These are phyloP conservation scores for Pythium aristosporum DNA, from an alignment of 352 stramenopile species.

Conservation along the genomic window DNA sequence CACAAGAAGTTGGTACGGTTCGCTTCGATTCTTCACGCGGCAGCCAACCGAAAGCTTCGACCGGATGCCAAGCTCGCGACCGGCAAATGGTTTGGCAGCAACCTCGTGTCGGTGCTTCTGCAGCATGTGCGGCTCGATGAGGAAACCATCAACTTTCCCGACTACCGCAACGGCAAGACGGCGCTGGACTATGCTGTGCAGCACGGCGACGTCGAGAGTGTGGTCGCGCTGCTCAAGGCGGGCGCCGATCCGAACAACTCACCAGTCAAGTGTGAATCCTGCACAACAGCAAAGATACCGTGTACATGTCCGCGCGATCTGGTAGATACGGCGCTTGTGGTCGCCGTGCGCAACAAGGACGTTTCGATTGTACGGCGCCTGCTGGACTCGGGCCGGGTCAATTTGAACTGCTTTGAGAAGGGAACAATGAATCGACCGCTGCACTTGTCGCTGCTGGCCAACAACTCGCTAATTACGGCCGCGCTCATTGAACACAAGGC, in stretches of 20 bases:
- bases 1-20: conserved; percentile 37
- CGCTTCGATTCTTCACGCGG: conserved; percentile 51
- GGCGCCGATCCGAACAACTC: conserved; percentile 56
- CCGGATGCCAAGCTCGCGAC: conserved; percentile 28
- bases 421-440: conserved; percentile 42
- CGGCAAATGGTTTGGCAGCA: conserved; percentile 53
- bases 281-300: conserved; percentile 20
- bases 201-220: conserved; percentile 39
- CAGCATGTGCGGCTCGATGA: conserved; percentile 39
- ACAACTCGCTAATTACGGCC: conserved; percentile 42
- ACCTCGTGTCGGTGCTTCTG: conserved; percentile 50
- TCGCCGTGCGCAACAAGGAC: conserved; percentile 37
- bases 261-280: conserved; percentile 41
- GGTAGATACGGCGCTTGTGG: conserved; percentile 45
- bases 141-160: conserved; percentile 43
- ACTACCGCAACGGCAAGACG: conserved; percentile 52
- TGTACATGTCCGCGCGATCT: conserved; percentile 47
- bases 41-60: conserved; percentile 43
- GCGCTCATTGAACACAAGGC: conserved; percentile 46
- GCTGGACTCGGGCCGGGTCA: conserved; percentile 36
- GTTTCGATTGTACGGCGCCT: conserved; percentile 38
- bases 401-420: conserved; percentile 43
- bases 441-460: conserved; percentile 42
- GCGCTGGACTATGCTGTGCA: conserved; percentile 59
- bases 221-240: conserved; percentile 35